These are phyloP conservation scores for Ananas comosus DNA, from an alignment of 176 grass and related monocot genomes.

Conservation along the genomic window DNA sequence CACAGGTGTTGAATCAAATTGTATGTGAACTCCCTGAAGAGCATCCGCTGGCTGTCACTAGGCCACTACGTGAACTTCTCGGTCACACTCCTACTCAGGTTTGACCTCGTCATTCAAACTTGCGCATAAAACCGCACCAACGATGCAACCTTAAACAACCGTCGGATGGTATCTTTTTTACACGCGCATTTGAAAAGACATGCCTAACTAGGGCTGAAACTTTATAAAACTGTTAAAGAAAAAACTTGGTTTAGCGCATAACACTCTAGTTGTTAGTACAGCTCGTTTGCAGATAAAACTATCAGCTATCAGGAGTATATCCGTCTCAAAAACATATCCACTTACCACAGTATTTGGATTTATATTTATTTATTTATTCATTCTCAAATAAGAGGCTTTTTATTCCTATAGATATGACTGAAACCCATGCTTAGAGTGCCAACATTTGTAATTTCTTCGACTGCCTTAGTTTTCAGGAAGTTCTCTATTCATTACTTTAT, in stretches of 20 bases:
- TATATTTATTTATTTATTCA: too few relatives aligned
- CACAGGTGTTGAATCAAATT: conserved; percentile 86
- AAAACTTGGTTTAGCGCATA: not conserved
- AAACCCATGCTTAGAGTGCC: too few relatives aligned
- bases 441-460: too few relatives aligned
- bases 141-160: not conserved
- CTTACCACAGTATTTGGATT: too few relatives aligned
- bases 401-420: too few relatives aligned
- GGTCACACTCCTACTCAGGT: conserved; percentile 89
- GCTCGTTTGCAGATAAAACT: too few relatives aligned
- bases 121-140: not conserved
- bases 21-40: conserved; percentile 72
- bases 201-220: not conserved
- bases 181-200: not conserved
- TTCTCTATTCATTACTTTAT: too few relatives aligned
- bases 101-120: conserved; percentile 20
- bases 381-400: too few relatives aligned
- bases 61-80: conserved; percentile 80
- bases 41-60: conserved; percentile 65
- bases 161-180: not conserved
- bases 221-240: not conserved
- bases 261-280: not conserved
- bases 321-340: too few relatives aligned
- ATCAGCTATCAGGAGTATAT: too few relatives aligned
- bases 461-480: too few relatives aligned